These are phyloP conservation scores for Pseudofabraea citricarpa DNA, from an alignment of 2,329 filamentous ascomycete genomes.

Conservation along the genomic window DNA sequence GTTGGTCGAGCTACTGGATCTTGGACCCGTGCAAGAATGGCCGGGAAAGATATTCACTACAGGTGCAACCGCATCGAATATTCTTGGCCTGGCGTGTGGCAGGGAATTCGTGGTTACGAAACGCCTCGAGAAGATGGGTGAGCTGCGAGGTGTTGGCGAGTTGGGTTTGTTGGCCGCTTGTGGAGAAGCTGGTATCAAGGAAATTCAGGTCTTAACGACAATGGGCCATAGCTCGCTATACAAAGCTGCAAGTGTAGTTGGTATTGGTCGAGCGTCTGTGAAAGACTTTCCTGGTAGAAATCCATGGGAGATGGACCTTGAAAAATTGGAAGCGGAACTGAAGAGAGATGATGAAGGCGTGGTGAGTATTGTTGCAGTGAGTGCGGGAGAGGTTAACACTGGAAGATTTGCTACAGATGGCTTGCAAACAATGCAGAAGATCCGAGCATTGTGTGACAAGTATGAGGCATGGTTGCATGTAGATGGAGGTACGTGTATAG, in stretches of 20 bases:
- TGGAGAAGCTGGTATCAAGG: conserved; percentile 53
- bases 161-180: conserved; percentile 66
- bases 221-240: conserved; percentile 77
- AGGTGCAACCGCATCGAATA: conserved; percentile 61
- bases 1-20: conserved; percentile 59
- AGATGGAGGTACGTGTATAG: conserved; percentile 57
- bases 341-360: conserved; percentile 38
- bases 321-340: conserved; percentile 57
- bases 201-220: conserved; percentile 75
- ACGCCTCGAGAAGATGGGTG: conserved; percentile 26
- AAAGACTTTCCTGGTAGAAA: conserved; percentile 49
- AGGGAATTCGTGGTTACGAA: conserved; percentile 58
- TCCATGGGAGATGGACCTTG: conserved; percentile 67
- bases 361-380: conserved; percentile 75
- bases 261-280: conserved; percentile 67
- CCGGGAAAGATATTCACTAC: conserved; percentile 78
- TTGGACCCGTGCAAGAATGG: conserved; percentile 49
- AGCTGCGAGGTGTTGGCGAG: conserved; percentile 53
- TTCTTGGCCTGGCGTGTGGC: conserved; percentile 63
- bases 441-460: conserved; percentile 67
- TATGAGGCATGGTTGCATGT: conserved; percentile 84
- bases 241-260: conserved; percentile 80
- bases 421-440: conserved; percentile 35
- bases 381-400: conserved; percentile 86
- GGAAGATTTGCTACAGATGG: conserved; percentile 68